A percentile compares a stretch with the other conserved stretches of the same genome.
phyloP scores from a whole-genome alignment of 2,329 filamentous ascomycete genomes.

The Tolypocladium ovalisporum region DNA sequence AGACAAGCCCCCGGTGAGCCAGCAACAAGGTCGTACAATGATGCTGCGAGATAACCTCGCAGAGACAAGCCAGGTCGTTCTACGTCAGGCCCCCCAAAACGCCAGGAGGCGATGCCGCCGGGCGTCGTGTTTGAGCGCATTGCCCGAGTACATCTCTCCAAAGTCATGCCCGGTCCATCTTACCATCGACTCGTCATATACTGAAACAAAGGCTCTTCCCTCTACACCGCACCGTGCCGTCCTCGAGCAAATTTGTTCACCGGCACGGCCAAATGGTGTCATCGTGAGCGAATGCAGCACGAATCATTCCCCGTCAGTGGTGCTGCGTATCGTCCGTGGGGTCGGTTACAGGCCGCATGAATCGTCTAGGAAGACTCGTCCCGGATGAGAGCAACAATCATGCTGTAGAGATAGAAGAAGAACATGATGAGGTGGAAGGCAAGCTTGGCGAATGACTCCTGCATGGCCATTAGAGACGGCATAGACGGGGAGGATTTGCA shows the following conservation, averaged over 20 bases:
- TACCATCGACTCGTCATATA: neutral
- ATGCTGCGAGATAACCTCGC: neutral
- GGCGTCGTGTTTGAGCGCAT: neutral
- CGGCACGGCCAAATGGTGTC: neutral
- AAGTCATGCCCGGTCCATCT: neutral
- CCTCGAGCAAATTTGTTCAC: neutral
- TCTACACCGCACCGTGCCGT: neutral
- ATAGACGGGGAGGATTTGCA: neutral
- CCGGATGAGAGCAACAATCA: constrained; percentile 92
- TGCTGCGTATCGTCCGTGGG: neutral
- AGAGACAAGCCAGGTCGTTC: neutral
- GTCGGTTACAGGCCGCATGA: neutral
- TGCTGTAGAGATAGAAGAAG: constrained; percentile 99
- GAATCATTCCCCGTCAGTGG: neutral
- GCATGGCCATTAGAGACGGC: constrained; percentile 12
- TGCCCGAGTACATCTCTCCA: neutral
- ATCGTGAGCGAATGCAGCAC: neutral
- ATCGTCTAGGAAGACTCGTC: constrained; percentile 69
- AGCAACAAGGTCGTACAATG: neutral
- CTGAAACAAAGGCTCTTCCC: neutral
- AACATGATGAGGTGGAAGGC: constrained; percentile 99
- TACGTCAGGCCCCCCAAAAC: neutral
- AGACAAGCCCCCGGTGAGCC: neutral
- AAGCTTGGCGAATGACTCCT: constrained; percentile 99
- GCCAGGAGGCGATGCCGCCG: neutral